phyloP scores from a whole-genome alignment of 805 yeast genomes.

The Starmera quercuum region DNA sequence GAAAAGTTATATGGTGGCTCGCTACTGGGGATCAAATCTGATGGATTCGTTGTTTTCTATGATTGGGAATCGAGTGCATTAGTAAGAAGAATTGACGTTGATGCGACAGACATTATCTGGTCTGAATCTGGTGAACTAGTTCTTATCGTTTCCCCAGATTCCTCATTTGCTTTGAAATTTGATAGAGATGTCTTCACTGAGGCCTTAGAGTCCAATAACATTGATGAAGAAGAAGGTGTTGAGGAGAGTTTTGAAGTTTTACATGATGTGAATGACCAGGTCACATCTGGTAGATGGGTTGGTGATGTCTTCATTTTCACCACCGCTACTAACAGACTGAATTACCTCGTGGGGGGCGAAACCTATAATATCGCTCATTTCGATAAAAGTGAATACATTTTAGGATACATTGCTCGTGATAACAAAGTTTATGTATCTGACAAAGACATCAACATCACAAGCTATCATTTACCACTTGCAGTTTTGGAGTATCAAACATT shows the following conservation, averaged over 20 bases:
- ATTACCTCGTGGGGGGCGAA: slow-evolving; percentile 92
- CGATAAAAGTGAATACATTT: slow-evolving; percentile 76
- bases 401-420: slow-evolving; percentile 89
- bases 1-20: slow-evolving; percentile 85
- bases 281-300: slow-evolving; percentile 89
- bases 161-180: slow-evolving; percentile 71
- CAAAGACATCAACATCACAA: slow-evolving; percentile 75
- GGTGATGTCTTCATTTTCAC: slow-evolving; percentile 96
- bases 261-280: slow-evolving; percentile 71
- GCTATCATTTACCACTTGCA: slow-evolving; percentile 75
- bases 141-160: slow-evolving; percentile 61
- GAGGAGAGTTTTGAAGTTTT: slow-evolving; percentile 81
- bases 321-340: slow-evolving; percentile 77
- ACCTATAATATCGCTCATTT: slow-evolving; percentile 88
- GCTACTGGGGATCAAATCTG: slow-evolving; percentile 77
- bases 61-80: slow-evolving; percentile 88
- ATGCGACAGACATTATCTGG: slow-evolving; percentile 79
- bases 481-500: slow-evolving; percentile 95
- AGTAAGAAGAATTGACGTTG: slow-evolving; percentile 86
- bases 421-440: slow-evolving; percentile 87
- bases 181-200: slow-evolving; percentile 59
- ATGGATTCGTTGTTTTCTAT: slow-evolving; percentile 78
- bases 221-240: slow-evolving; percentile 80
- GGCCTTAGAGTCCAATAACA: slow-evolving; percentile 48
- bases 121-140: slow-evolving; percentile 88